Evolutionary conservation across 768 basidiomycete species (phyloP).

Genomic region (Agrocybe pediades): DNA sequence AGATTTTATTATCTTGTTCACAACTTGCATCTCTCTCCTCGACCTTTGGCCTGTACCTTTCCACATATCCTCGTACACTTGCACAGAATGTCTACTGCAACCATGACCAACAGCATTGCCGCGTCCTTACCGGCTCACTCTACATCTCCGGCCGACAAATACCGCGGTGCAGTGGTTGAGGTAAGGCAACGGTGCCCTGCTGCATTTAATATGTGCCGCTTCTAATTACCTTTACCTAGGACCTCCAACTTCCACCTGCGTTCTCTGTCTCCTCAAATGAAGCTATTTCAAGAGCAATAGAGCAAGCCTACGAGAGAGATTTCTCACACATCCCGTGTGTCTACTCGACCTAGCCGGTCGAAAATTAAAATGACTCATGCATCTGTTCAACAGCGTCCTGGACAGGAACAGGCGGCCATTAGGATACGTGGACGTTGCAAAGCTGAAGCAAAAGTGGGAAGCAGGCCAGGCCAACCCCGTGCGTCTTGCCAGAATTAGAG

Average conservation of each 20-base stretch:
- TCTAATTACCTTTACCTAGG: slow-evolving; percentile 37
- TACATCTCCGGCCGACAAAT: slow-evolving; percentile 47
- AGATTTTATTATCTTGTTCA: slow-evolving; percentile 1
- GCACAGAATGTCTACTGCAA: slow-evolving; percentile 19
- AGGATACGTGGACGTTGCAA: slow-evolving; percentile 82
- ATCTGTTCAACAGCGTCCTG: slow-evolving; percentile 57
- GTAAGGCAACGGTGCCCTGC: slow-evolving; percentile 33
- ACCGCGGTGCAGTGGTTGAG: slow-evolving; percentile 91
- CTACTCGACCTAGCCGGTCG: neutral
- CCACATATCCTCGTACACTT: slow-evolving; percentile 9
- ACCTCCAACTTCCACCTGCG: slow-evolving; percentile 84
- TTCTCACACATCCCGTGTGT: slow-evolving; percentile 90
- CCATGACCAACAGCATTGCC: too few species aligned
- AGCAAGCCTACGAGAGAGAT: slow-evolving; percentile 90
- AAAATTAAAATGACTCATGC: neutral
- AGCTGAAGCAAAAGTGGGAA: slow-evolving; percentile 79
- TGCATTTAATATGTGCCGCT: neutral
- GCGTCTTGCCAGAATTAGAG: neutral
- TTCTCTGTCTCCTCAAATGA: slow-evolving; percentile 78
- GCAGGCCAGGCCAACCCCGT: slow-evolving; percentile 72
- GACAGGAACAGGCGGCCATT: slow-evolving; percentile 71
- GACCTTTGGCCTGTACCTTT: slow-evolving; percentile 1
- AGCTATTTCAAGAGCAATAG: slow-evolving; percentile 74
- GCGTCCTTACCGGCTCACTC: slow-evolving; percentile 14
- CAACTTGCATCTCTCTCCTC: neutral